Evolutionary conservation across 2,329 filamentous ascomycete species (phyloP).

Genomic region (Trichoderma endophyticum): DNA sequence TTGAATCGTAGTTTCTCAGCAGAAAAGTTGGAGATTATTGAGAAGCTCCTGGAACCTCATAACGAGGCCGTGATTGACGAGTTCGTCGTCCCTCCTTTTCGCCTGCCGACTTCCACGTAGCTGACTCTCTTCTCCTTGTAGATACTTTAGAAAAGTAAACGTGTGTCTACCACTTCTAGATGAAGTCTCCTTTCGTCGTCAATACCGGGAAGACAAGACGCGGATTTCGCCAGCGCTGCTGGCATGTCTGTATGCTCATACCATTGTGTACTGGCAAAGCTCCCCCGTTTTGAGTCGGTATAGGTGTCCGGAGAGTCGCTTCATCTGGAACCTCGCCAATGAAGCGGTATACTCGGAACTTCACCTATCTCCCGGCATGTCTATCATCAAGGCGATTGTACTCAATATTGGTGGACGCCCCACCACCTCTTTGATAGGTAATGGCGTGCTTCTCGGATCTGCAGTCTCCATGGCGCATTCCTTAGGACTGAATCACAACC

Average conservation of each 20-base stretch:
- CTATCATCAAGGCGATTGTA: slow-evolving; percentile 55
- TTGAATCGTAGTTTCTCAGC: slow-evolving; percentile 38
- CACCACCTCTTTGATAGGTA: slow-evolving; percentile 57
- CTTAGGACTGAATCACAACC: slow-evolving; percentile 53
- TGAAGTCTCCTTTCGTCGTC: slow-evolving; percentile 49
- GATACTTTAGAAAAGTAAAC: slow-evolving; percentile 55
- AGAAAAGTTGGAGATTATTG: slow-evolving; percentile 52
- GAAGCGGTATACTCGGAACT: slow-evolving; percentile 59
- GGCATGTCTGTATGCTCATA: slow-evolving; percentile 56
- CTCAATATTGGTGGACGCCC: slow-evolving; percentile 60
- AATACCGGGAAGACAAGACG: slow-evolving; percentile 43
- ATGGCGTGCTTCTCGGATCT: slow-evolving; percentile 48
- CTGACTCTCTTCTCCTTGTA: slow-evolving; percentile 24
- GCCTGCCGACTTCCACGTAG: slow-evolving; percentile 26
- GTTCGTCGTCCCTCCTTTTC: slow-evolving; percentile 21
- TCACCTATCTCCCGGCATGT: slow-evolving; percentile 55
- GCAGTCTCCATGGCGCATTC: slow-evolving; percentile 53
- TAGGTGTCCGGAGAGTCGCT: slow-evolving; percentile 55
- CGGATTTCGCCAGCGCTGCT: slow-evolving; percentile 55
- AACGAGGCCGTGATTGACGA: slow-evolving; percentile 48
- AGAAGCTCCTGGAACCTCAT: slow-evolving; percentile 57
- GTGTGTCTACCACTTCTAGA: slow-evolving; percentile 61
- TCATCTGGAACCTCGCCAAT: slow-evolving; percentile 60
- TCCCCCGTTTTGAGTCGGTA: slow-evolving; percentile 42
- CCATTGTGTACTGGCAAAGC: slow-evolving; percentile 55